Evolutionary conservation across 31 red algal genomes (phyloP), one percentile per base, ranked within the genome.

Genomic region (Endocladia muricata): DNA sequence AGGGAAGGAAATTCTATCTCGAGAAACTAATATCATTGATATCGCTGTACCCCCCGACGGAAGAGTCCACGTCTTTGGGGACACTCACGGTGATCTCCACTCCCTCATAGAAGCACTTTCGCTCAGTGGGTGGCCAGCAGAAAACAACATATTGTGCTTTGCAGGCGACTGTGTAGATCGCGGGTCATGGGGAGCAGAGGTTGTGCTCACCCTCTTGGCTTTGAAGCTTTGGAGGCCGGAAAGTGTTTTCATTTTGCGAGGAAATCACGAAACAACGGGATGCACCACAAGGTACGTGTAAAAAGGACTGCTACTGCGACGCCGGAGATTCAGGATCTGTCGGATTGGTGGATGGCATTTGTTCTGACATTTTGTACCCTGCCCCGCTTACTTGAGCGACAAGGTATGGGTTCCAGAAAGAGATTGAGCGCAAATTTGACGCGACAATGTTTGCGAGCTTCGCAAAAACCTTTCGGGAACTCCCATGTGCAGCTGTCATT

Each of bases 181-280:
- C 25, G 92, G 92, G 11, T 74, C 47, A 39, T 95, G 92, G 92
- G 92, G 92, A 39, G 62, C 85, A 35, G 92, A 95, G 55, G 79
- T 89, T 4, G 42, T 90, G 3, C 37, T 84, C 17, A 44, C 79
- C 52, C 32, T 95, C 39, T 77, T 85, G 42, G 78, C 73, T 38
- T 80, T 95, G 6, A 95, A 95, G 68, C 17, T 67, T 3, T 85
- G 79, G 52, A 60, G 60, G 26, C 85, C 85, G 8, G 47, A 47
- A 5, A 54, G n/a, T 8, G 74, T 90, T 28, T 59, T 60, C 60
- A 55, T 95, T 64, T 61, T 95, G 64, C 85, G 92, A 15, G 92
- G 92, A 60, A 95, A 95, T 78, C 92, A 95, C 60, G 92, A 95
- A 77, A 90, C 86, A 28, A 80, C 92, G 3, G 68, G 77, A 17